Percentiles rank a stretch among this genome's conserved stretches.
phyloP scores from a whole-genome alignment of 208 protist species.

The Crithidia fasciculata region DNA sequence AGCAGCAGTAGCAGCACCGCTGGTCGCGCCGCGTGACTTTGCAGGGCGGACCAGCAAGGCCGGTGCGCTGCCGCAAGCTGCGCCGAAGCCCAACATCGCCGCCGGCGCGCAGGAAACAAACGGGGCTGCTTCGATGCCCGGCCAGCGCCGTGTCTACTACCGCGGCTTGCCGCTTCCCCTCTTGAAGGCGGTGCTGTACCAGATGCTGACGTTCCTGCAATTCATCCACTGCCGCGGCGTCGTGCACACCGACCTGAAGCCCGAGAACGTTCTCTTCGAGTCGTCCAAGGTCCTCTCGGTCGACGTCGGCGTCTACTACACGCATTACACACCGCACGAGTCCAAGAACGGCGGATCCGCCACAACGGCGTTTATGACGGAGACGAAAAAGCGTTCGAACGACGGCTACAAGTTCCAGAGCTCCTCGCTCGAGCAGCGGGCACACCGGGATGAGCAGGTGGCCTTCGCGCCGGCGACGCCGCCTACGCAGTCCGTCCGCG shows the following conservation, averaged over 20 bases:
- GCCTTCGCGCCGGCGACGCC: constrained; percentile 10
- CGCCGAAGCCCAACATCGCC: constrained; percentile 15
- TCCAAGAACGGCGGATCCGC: background rate
- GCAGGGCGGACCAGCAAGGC: constrained; percentile 11
- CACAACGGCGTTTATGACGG: constrained; percentile 4
- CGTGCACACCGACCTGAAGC: constrained; percentile 88
- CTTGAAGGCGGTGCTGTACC: constrained; percentile 67
- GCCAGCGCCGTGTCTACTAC: constrained; percentile 42
- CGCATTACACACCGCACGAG: constrained; percentile 22
- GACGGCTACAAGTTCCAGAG: constrained; percentile 41
- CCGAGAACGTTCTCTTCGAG: constrained; percentile 88
- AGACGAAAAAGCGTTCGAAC: constrained; percentile 32
- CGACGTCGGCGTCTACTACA: constrained; percentile 45
- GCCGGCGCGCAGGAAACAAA: background rate
- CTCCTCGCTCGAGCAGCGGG: constrained; percentile 40
- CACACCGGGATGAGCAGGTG: constrained; percentile 35
- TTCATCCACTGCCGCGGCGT: constrained; percentile 69
- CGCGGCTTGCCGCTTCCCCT: constrained; percentile 63
- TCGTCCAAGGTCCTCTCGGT: constrained; percentile 45
- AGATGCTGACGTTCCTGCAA: constrained; percentile 75
- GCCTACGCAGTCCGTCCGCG: background rate
- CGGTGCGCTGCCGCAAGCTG: background rate
- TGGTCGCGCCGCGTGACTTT: constrained; percentile 8
- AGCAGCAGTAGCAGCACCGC: background rate
- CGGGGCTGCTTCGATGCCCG: background rate